Evolutionary conservation across 169 alveolate species (phyloP).

Genomic region (Cyclospora cayetanensis): DNA sequence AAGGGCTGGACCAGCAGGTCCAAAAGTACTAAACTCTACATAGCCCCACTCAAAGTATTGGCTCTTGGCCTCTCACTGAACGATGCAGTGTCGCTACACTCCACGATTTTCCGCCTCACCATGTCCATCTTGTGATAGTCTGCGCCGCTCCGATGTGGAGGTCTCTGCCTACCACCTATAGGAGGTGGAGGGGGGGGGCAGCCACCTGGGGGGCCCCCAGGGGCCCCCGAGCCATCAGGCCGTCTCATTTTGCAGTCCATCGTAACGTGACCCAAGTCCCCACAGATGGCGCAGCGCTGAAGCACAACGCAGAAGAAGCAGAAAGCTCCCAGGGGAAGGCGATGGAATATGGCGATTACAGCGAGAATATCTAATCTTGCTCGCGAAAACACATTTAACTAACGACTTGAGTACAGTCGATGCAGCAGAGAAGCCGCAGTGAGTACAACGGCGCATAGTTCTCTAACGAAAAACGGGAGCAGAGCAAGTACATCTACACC

Average conservation of each 20-base stretch:
- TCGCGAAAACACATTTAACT: background rate
- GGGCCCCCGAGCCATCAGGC: background rate
- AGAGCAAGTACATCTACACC: background rate
- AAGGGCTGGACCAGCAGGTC: too few species aligned
- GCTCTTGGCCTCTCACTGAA: too few species aligned
- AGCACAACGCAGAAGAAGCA: background rate
- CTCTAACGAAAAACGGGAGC: too few species aligned
- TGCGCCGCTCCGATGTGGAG: constrained; percentile 4
- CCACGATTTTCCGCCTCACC: background rate
- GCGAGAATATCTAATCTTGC: too few species aligned
- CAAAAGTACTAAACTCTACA: background rate
- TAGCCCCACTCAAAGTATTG: background rate
- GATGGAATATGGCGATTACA: too few species aligned
- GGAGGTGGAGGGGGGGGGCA: constrained; percentile 67
- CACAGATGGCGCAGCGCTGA: constrained; percentile 88
- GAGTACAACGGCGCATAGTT: background rate
- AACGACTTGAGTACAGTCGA: background rate
- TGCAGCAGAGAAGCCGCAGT: too few species aligned
- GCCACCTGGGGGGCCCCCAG: background rate
- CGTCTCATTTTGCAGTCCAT: constrained; percentile 88
- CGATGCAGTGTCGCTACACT: background rate
- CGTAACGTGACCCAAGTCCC: constrained; percentile 92
- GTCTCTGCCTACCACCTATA: background rate
- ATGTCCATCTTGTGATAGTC: constrained; percentile 54
- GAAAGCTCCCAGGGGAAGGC: background rate